Percentiles rank a stretch among this genome's conserved stretches.
phyloP scores from a whole-genome alignment of 768 basidiomycete species.

The Tricholoma furcatifolium region DNA sequence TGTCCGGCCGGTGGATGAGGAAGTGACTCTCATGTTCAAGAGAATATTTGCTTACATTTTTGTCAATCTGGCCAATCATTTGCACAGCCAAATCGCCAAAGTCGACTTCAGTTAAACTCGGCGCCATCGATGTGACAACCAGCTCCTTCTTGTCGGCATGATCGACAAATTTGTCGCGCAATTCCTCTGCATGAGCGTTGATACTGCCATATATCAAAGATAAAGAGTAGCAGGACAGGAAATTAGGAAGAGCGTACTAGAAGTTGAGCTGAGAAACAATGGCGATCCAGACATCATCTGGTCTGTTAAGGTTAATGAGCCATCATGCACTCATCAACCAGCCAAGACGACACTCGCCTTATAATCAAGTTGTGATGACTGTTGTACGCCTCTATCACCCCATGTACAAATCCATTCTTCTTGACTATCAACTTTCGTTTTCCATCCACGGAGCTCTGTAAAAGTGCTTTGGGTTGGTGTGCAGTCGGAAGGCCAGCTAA shows the following conservation, averaged over 20 bases:
- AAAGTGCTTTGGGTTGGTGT: not conserved
- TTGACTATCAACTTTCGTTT: not conserved
- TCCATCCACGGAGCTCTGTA: conserved; percentile 4
- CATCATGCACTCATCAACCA: not conserved
- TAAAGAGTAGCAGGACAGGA: not conserved
- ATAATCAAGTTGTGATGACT: conserved; percentile 37
- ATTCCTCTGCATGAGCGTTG: conserved; percentile 30
- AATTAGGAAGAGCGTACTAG: conserved; percentile 21
- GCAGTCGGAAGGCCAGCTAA: not conserved
- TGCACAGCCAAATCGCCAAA: conserved; percentile 24
- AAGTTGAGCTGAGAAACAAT: conserved; percentile 38
- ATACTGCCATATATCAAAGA: conserved; percentile 18
- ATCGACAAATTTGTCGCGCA: conserved; percentile 20
- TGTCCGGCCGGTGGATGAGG: conserved; percentile 26
- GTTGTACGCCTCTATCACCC: conserved; percentile 32
- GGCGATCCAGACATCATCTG: conserved; percentile 50
- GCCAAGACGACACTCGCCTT: conserved; percentile 19
- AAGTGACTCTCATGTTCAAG: conserved; percentile 28
- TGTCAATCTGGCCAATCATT: conserved; percentile 22
- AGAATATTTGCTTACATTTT: conserved; percentile 23
- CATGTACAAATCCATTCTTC: conserved; percentile 33
- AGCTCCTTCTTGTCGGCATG: conserved; percentile 25
- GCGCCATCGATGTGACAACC: conserved; percentile 12
- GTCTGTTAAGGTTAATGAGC: conserved; percentile 15
- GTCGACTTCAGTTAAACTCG: conserved; percentile 14